Conservation (phyloP, 495 filamentous ascomycete genomes). For the Copromyces sp. region DNA sequence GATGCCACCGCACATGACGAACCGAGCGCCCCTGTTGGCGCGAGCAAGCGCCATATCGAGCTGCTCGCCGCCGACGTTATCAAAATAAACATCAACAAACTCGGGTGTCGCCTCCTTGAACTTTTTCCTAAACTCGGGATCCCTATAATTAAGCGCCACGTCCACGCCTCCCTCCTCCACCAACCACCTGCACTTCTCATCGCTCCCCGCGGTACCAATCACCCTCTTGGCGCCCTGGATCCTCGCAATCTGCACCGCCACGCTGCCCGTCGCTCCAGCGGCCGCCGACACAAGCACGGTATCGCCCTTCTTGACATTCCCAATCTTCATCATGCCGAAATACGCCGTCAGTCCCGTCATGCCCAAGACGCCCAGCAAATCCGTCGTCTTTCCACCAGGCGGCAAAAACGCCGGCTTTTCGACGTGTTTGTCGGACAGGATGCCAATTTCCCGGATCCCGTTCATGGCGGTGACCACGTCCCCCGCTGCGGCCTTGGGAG, state of each 20-base stretch:
- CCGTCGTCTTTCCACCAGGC: slow-evolving; percentile 40
- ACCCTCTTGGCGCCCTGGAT: slow-evolving; percentile 46
- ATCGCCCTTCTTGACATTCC: slow-evolving; percentile 43
- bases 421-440: slow-evolving; percentile 37
- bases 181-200: slow-evolving; percentile 54
- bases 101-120: slow-evolving; percentile 48
- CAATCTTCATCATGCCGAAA: slow-evolving; percentile 55
- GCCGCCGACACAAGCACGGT: slow-evolving; percentile 61
- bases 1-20: slow-evolving; percentile 50
- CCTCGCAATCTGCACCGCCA: slow-evolving; percentile 62
- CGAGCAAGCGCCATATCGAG: slow-evolving; percentile 50
- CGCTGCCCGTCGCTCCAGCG: slow-evolving; percentile 59
- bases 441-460: slow-evolving; percentile 54
- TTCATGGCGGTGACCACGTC: slow-evolving; percentile 42
- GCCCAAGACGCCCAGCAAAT: slow-evolving; percentile 51
- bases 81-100: slow-evolving; percentile 57
- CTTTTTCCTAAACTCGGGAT: slow-evolving; percentile 44
- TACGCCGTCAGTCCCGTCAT: slow-evolving; percentile 57
- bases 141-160: slow-evolving; percentile 57
- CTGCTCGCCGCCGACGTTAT: slow-evolving; percentile 59
- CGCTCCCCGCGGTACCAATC: slow-evolving; percentile 53
- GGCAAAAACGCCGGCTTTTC: slow-evolving; percentile 40
- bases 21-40: slow-evolving; percentile 44
- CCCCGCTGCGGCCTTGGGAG: slow-evolving; percentile 37
- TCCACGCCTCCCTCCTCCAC: slow-evolving; percentile 51